Evolutionary conservation across 225 moss, liverwort and hornwort species (phyloP).

Genomic region (Marchantia polymorpha): DNA sequence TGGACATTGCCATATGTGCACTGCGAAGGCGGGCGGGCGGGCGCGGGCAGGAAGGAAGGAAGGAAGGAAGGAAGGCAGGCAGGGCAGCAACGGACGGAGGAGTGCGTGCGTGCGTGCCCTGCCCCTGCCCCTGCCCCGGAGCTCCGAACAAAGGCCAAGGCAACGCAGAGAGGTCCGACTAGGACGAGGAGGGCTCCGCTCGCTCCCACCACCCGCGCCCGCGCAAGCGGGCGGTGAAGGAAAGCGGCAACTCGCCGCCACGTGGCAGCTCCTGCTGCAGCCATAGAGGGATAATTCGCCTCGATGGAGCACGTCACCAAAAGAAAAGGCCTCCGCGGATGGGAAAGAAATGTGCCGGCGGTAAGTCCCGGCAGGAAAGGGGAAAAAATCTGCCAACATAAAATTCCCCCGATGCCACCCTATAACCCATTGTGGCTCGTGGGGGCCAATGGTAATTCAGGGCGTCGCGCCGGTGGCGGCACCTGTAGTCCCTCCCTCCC

Average conservation of each 20-base stretch:
- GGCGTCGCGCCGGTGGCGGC: not conserved
- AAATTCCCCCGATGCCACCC: not conserved
- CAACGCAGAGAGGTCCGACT: not conserved
- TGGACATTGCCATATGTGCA: not conserved
- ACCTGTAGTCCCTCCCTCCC: not conserved
- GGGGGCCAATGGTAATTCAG: not conserved
- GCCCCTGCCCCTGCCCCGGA: not conserved
- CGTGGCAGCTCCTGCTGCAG: not conserved
- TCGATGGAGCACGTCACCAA: slow-evolving; percentile 1
- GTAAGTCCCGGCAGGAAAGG: no score
- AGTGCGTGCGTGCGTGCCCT: slow-evolving; percentile 21
- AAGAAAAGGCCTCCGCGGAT: not conserved
- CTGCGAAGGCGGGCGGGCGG: not conserved
- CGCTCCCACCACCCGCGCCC: not conserved
- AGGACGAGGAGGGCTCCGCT: not conserved
- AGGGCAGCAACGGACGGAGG: not conserved
- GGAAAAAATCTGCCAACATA: not conserved
- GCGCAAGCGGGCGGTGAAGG: slow-evolving; percentile 1
- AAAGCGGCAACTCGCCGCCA: not conserved
- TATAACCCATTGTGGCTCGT: not conserved
- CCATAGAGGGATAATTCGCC: not conserved
- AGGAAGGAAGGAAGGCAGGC: not conserved
- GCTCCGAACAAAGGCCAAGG: not conserved
- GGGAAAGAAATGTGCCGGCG: not conserved
- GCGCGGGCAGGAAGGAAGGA: no score